Evolutionary conservation across 176 grass and related monocot genomes (phyloP), one percentile per base, ranked within the genome.

Genomic region (Cenchrus purpureus): DNA sequence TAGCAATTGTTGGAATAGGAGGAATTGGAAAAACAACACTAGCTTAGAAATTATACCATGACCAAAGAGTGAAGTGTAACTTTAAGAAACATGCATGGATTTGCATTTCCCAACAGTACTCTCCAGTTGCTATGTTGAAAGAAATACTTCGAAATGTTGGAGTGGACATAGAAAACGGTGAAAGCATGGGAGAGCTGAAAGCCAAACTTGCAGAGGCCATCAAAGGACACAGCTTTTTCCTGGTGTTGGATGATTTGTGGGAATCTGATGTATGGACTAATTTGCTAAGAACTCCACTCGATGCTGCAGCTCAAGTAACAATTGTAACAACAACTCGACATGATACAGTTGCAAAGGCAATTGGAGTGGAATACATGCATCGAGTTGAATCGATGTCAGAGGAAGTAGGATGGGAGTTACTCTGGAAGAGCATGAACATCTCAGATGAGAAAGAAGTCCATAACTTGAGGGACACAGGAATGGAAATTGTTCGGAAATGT

Each of bases 201-300:
- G 3, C 10, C 12, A 53, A 78, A 10, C 67, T 85, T 43, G n/a
- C 48, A 50, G 19, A 6, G 10, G 25, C 17, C 31, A 68, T 85
- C 37, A 34, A 44, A 16, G 77, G 61, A 2, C 76, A 61, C 55
- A 81, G 58, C 34, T 55, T 51, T 28, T 79, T 86, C 1, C 50
- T 90, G 25, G 78, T 86, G 65, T 17, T 91, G 14, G 84, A 80
- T 71, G 84, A 90, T 65, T 34, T 90, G 1, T 32, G 31, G 31
- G 31, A 32, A 2, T 32, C 31, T 32, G 31, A 32, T 32, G 31
- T 32, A 32, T 32, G 31, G 31, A 32, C 2, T 2, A 32, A 32
- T 2, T 32, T 32, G 31, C 31, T 32, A 32, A 32, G 71, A 59
- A 84, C 20, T 31, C 51, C 84, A 16, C 11, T 90, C 0, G 46